Evolutionary conservation across 148 eudicot species (phyloP), one percentile per base, ranked within the genome.

Genomic region (Diospyros kaki): DNA sequence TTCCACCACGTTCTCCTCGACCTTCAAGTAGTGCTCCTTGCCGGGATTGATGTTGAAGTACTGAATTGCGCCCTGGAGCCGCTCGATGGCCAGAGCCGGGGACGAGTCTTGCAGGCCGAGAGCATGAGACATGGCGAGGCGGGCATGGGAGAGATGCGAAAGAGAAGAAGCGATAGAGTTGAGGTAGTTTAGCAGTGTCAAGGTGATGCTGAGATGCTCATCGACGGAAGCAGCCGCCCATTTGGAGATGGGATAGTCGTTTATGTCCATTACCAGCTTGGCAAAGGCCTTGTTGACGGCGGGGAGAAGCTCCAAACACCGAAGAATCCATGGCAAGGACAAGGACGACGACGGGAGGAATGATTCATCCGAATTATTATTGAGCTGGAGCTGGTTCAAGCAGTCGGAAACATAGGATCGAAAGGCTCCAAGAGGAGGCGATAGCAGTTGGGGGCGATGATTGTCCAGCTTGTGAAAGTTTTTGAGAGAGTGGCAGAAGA

Each of bases 241-340:
- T 75, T 80, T 80, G 40, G 45, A 71, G 84, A 89, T 58, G 9
- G 95, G 93, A 73, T 82, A 81, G 75, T 89, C 89, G 58, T 89
- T 87, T 63, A 93, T 80, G 9, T 84, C 86, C 60, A 81, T 78
- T 10, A 84, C 77, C 17, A 93, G 77, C 76, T 81, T 86, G 10
- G 84, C 82, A 73, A 90, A 92, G 53, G 86, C 89, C 72, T 50
- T 88, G 86, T 88, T 81, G 28, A 66, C 63, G 55, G 79, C 60
- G 12, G 80, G 69, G 15, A 86, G 28, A 40, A 86, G 73, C 48
- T 79, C 82, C 46, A 90, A 78, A 76, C 87, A 79, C 44, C 82
- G 71, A 3, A 71, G 68, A 55, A 81, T 44, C 81, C 83, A 75
- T 41, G 59, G 51, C 39, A 88, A 69, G 66, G 91, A 86, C 56